These are phyloP conservation scores for Paraglomus brasilianum DNA, from an alignment of 192 early-diverging fungal species.

Conservation along the genomic window DNA sequence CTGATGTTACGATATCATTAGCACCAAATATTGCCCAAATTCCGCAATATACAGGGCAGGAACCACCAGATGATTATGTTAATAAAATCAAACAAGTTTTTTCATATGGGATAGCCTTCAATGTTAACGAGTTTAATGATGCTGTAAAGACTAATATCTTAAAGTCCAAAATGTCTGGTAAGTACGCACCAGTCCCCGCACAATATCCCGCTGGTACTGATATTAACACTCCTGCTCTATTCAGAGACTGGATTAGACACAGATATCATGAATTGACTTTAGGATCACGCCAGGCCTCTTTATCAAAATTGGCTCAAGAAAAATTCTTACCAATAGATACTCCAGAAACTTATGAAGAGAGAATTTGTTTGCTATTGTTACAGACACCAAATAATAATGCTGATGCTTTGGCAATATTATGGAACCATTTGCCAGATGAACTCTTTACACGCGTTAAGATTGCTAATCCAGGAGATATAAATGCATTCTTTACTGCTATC, in stretches of 20 bases:
- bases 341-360: slow-evolving; percentile 25
- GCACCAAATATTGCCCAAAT: neutral
- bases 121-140: neutral
- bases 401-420: slow-evolving; percentile 14
- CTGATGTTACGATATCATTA: too few relatives aligned
- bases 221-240: neutral
- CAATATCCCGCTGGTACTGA: neutral
- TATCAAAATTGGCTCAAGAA: neutral
- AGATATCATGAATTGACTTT: slow-evolving; percentile 6
- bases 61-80: slow-evolving; percentile 3
- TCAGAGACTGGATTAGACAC: slow-evolving; percentile 13
- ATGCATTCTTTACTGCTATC: neutral
- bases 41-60: neutral
- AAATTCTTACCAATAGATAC: slow-evolving; percentile 3
- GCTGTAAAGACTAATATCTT: neutral
- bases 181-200: slow-evolving; percentile 11
- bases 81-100: slow-evolving; percentile 6
- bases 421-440: slow-evolving; percentile 13
- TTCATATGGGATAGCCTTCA: neutral
- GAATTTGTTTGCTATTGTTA: slow-evolving; percentile 16
- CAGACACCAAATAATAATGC: slow-evolving; percentile 19
- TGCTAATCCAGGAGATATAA: neutral
- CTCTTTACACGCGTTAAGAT: slow-evolving; percentile 7
- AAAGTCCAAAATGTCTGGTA: slow-evolving; percentile 10
- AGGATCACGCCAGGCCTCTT: neutral